Percentiles rank a stretch among this genome's conserved stretches.
These are phyloP conservation scores for Clohesyomyces aquaticus DNA, from an alignment of 495 filamentous ascomycete species.

Conservation along the genomic window DNA sequence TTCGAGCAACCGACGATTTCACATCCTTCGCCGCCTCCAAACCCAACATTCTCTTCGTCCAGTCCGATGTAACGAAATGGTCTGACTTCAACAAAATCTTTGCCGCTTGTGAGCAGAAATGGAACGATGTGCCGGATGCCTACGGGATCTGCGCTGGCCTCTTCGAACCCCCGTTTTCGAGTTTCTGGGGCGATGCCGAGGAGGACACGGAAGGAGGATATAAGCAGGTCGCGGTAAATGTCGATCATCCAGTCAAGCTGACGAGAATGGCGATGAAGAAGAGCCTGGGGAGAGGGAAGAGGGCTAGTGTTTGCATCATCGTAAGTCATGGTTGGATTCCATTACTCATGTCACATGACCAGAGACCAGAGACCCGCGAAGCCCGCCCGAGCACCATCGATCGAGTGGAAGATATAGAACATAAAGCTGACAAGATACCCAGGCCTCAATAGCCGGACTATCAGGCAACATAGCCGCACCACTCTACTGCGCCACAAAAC, in stretches of 20 bases:
- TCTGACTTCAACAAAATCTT: conserved; percentile 42
- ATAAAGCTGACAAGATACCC: neutral
- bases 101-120: conserved; percentile 40
- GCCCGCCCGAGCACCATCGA: too few relatives aligned
- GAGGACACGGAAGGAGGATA: conserved; percentile 34
- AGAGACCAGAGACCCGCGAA: neutral
- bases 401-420: neutral
- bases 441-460: conserved; percentile 45
- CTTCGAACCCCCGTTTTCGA: conserved; percentile 46
- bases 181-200: conserved; percentile 46
- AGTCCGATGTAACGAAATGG: conserved; percentile 48
- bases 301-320: conserved; percentile 35
- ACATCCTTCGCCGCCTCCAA: conserved; percentile 19
- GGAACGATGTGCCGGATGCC: conserved; percentile 45
- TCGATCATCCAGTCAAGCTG: conserved; percentile 46
- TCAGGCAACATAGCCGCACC: conserved; percentile 34
- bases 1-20: conserved; percentile 41
- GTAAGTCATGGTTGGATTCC: conserved; percentile 12
- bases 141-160: conserved; percentile 46
- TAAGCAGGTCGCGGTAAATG: conserved; percentile 41
- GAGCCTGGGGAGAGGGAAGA: conserved; percentile 41
- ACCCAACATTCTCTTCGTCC: conserved; percentile 39
- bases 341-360: neutral
- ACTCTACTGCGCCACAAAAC: conserved; percentile 48
- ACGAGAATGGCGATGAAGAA: conserved; percentile 48